These are phyloP conservation scores for Aspergillus taichungensis DNA, from an alignment of 495 filamentous ascomycete genomes.

Conservation along the genomic window DNA sequence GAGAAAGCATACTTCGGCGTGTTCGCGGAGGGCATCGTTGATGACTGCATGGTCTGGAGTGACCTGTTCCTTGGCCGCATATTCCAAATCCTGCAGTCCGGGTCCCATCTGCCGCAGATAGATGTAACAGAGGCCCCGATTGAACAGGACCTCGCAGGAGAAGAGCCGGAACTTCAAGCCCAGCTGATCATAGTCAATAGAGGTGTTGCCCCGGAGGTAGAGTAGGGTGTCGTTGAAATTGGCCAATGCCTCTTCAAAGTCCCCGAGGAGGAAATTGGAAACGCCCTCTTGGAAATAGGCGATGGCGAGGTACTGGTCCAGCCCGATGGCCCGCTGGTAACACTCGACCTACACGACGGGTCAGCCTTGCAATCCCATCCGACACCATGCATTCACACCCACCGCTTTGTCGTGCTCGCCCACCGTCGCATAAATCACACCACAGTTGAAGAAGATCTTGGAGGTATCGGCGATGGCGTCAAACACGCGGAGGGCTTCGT, in stretches of 20 bases:
- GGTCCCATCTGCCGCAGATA: constrained; percentile 85
- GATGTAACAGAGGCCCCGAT: constrained; percentile 94
- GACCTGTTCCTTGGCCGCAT: constrained; percentile 91
- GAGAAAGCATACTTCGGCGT: constrained; percentile 64
- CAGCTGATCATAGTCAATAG: constrained; percentile 97
- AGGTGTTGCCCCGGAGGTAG: constrained; percentile 90
- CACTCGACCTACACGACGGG: constrained; percentile 63
- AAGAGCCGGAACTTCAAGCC: constrained; percentile 93
- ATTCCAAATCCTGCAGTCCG: constrained; percentile 85
- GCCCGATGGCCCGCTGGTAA: constrained; percentile 80
- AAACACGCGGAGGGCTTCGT: constrained; percentile 73
- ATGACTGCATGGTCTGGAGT: constrained; percentile 95
- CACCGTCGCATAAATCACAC: constrained; percentile 96
- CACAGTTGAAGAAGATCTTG: constrained; percentile 98
- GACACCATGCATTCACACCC: constrained; percentile 28
- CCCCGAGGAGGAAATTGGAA: constrained; percentile 93
- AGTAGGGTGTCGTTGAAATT: constrained; percentile 98
- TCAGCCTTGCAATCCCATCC: background rate
- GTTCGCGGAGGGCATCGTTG: constrained; percentile 87
- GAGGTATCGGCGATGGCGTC: constrained; percentile 87
- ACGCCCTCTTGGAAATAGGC: constrained; percentile 99
- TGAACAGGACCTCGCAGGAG: constrained; percentile 97
- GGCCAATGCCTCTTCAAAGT: constrained; percentile 94
- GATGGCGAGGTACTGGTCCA: constrained; percentile 92
- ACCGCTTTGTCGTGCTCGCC: constrained; percentile 94